Evolutionary conservation across 208 protist species (phyloP), one percentile per base, ranked within the genome.

Genomic region (Porcisia deanei): DNA sequence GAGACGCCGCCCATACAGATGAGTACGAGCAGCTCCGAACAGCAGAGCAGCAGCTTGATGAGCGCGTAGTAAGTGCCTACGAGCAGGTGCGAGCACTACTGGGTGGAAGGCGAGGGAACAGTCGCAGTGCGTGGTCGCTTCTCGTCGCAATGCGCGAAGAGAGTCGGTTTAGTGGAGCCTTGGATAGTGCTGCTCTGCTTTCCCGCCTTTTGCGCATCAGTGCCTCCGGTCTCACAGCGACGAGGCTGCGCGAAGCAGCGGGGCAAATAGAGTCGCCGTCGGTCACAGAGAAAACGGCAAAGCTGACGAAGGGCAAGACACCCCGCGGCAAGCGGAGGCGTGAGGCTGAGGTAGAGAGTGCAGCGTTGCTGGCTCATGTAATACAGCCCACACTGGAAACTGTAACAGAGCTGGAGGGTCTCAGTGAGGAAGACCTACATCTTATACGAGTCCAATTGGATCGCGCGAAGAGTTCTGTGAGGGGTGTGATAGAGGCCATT

Each of bases 81-180:
- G 90, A 93, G 75, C 88, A 93, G 67, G 69, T 96, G 9, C 86
- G 91, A 47, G 79, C 85, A 12, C 60, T 96, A 0, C 89, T 91
- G 47, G 87, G 88, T 18, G 72, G 60, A 30, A 90, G 74, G 25
- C 79, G 83, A 73, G 45, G 77, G 39, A n/a, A 65, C 41, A 22
- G 88, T 72, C 55, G 83, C 30, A 85, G 82, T 49, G 81, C 88
- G 4, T 47, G 41, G 30, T n/a, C 81, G 41, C 71, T 95, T 34
- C 47, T 97, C 16, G 63, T 75, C 7, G 81, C 77, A 22, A 81
- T 96, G 41, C 76, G 82, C 43, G 64, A 72, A 16, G 85, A 95
- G 59, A 92, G 89, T 71, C 84, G 84, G n/a, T 93, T 91, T 67
- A 83, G 89, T 16, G 85, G 87, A 16, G 69, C 81, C n/a, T 77